Conservation (phyloP, 768 basidiomycete species). For the Mycena capillaripes region DNA sequence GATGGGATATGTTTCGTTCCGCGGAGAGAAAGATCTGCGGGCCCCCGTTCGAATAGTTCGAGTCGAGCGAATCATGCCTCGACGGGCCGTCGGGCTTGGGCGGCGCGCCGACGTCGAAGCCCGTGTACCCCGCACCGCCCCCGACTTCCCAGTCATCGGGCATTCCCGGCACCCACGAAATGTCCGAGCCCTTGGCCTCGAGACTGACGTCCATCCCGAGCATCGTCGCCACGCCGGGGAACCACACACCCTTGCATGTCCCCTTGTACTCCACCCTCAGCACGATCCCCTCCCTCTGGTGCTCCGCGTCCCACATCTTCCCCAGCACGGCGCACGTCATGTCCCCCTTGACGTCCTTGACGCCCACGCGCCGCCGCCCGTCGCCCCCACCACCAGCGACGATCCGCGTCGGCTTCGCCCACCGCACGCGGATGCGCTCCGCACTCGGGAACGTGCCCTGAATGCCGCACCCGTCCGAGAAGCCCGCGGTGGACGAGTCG, state of each 20-base stretch:
- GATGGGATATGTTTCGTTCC: constrained; percentile 44
- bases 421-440: constrained; percentile 81
- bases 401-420: constrained; percentile 76
- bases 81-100: constrained; percentile 49
- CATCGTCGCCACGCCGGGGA: constrained; percentile 85
- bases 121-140: constrained; percentile 79
- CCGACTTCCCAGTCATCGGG: constrained; percentile 70
- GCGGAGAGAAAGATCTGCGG: constrained; percentile 39
- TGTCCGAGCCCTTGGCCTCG: constrained; percentile 76
- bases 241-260: constrained; percentile 84
- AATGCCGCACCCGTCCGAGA: constrained; percentile 75
- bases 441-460: constrained; percentile 85
- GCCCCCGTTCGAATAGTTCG: constrained; percentile 45
- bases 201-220: constrained; percentile 84
- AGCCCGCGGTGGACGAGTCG: constrained; percentile 71
- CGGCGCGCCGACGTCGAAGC: constrained; percentile 70
- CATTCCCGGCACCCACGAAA: constrained; percentile 72
- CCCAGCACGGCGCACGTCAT: constrained; percentile 74
- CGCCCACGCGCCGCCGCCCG: constrained; percentile 77
- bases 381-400: constrained; percentile 59
- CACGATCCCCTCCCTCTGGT: constrained; percentile 65
- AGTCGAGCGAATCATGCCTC: constrained; percentile 66
- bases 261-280: constrained; percentile 81
- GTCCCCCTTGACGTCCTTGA: constrained; percentile 76
- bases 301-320: constrained; percentile 54